Evolutionary conservation across 2,329 filamentous ascomycete genomes (phyloP), one percentile per base, ranked within the genome.

Genomic region (Verruconis gallopava): DNA sequence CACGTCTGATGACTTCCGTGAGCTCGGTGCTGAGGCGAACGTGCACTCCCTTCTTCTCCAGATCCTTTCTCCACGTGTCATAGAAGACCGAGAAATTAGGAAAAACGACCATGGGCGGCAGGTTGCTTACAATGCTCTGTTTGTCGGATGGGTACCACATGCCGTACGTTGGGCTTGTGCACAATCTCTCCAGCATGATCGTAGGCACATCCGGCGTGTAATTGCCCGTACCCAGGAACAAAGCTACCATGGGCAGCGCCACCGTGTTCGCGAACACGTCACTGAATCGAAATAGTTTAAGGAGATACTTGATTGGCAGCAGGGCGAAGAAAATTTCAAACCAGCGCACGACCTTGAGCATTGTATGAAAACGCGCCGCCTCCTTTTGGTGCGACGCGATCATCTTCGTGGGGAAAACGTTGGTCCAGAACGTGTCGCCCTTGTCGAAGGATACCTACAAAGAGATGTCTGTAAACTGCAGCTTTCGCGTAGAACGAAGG

Each of bases 171-270:
- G 70, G 69, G 48, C 65, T 69, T 2, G 66, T 69, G 49, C 59
- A 65, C 1, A 70, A 55, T 9, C 67, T 50, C 48, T 70, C 67
- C 12, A 85, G 64, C 22, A 85, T 76, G 18, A 79, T 77, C 33
- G 71, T 73, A 0, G 80, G 75, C 0, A 85, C 79, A 47, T 83
- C 75, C 0, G 79, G 74, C 0, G 80, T 81, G 50, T 82, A 77
- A 49, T 85, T 85, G 1, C 81, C 42, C 4, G 81, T 85, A 1
- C 81, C 81, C 0, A 85, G 64, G 53, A 86, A 85, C 1, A 85
- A 63, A 0, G 81, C 81, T 21, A 84, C 72, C 55, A 85, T 72
- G 1, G 81, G 81, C 44, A 81, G 67, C 0, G 80, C 75, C 58
- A 85, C 77, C 25, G 75, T 76, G 51, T 85, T 77, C 13, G 72